These are phyloP conservation scores for Backusella macrospora DNA, from an alignment of 192 early-diverging fungal genomes.

Conservation along the genomic window DNA sequence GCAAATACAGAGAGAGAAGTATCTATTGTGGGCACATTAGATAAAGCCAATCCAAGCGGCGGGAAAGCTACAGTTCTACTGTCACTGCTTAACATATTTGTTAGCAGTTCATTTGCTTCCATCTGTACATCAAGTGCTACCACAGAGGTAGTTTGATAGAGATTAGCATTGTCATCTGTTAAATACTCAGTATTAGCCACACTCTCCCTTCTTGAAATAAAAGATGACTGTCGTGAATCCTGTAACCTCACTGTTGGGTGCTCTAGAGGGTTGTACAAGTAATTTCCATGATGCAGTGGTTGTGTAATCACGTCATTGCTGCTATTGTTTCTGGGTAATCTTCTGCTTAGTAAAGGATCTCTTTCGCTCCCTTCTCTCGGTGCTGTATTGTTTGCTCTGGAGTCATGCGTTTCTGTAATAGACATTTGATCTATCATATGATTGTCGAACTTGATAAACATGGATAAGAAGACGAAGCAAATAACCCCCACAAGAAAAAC, in stretches of 20 bases:
- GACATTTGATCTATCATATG: slow-evolving; percentile 18
- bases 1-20: slow-evolving; percentile 30
- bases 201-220: slow-evolving; percentile 5
- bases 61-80: slow-evolving; percentile 26
- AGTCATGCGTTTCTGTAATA: slow-evolving; percentile 15
- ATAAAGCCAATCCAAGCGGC: slow-evolving; percentile 35
- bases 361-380: slow-evolving; percentile 5
- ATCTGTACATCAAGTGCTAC: slow-evolving; percentile 27
- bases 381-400: neutral
- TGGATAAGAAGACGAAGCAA: slow-evolving; percentile 15
- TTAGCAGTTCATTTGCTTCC: slow-evolving; percentile 27
- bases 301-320: neutral
- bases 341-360: slow-evolving; percentile 14
- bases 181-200: slow-evolving; percentile 35
- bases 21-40: slow-evolving; percentile 32
- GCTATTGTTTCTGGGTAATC: neutral
- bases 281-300: neutral
- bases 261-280: slow-evolving; percentile 14
- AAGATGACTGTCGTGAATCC: neutral
- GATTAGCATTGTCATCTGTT: slow-evolving; percentile 21
- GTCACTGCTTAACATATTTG: slow-evolving; percentile 1
- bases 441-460: slow-evolving; percentile 13
- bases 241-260: neutral
- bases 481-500: slow-evolving; percentile 20
- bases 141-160: slow-evolving; percentile 16